Evolutionary conservation across 2,329 filamentous ascomycete species (phyloP), one percentile per base, ranked within the genome.

Genomic region (Exserohilum turcica): DNA sequence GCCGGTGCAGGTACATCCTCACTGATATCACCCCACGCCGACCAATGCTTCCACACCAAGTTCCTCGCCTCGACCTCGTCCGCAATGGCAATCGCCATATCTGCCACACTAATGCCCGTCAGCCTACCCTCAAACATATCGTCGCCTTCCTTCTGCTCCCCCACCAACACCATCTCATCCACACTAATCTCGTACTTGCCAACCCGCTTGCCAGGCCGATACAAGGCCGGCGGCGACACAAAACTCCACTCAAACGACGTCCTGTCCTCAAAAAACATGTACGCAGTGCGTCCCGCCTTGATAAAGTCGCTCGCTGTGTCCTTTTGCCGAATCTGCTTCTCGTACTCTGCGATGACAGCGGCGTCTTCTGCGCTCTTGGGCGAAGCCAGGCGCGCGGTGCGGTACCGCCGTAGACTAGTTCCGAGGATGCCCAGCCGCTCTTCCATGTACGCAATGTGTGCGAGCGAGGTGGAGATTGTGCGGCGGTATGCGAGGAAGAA

Each of bases 231-330:
- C 12, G 72, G 72, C 5, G 59, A 65, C 12, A 74, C 70, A 59
- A 72, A 74, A 33, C 57, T 66, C 72, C 72, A 75, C 10, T 42
- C 43, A 42, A 75, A 74, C 10, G 50, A 57, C 44, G 58, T 63
- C 28, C 73, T 71, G 4, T 70, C 70, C 28, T 74, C 68, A 9
- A 74, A 74, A 29, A 74, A 74, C 69, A 74, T 73, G 36, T 48
- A 74, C 19, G 64, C 65, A n/a, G 71, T 70, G 1, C 72, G 53
- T 1, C 63, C 70, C 1, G 70, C 71, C 19, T 66, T 70, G 13
- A 73, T 72, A 13, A 73, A 73, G 53, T 69, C 65, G 0, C 52
- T 58, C 1, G 70, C 66, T 3, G 51, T 42, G 16, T 72, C 68
- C 21, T 70, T 69, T 2, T 10, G 29, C 24, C 51, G 61, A 13